Conservation (phyloP, 495 filamentous ascomycete genomes). For the Penicillium cinerascens region DNA sequence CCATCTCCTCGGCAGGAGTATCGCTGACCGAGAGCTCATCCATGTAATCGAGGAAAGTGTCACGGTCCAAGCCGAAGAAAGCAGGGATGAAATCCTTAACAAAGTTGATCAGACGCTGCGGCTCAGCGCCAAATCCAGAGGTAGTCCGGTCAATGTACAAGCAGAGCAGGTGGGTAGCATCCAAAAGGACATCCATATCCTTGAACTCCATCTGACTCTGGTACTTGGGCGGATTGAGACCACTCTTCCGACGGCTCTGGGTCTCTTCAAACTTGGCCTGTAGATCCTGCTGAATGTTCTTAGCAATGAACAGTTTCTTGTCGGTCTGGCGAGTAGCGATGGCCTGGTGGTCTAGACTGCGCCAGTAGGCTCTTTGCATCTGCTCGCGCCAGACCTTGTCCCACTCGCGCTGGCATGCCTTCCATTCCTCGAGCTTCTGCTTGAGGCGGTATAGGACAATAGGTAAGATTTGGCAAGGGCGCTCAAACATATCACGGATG, state of each 20-base stretch:
- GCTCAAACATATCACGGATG: slow-evolving; percentile 73
- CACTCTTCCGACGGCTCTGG: slow-evolving; percentile 59
- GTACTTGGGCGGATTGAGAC: slow-evolving; percentile 56
- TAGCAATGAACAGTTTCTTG: slow-evolving; percentile 84
- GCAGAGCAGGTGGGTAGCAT: slow-evolving; percentile 76
- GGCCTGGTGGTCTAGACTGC: slow-evolving; percentile 92
- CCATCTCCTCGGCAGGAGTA: slow-evolving; percentile 65
- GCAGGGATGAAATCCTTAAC: slow-evolving; percentile 82
- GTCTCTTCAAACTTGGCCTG: slow-evolving; percentile 85
- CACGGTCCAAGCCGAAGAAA: slow-evolving; percentile 82
- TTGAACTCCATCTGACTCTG: slow-evolving; percentile 71
- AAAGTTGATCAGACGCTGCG: slow-evolving; percentile 72
- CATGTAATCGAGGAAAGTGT: slow-evolving; percentile 72
- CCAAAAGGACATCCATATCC: slow-evolving; percentile 76
- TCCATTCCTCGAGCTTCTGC: slow-evolving; percentile 95
- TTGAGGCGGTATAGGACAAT: slow-evolving; percentile 83
- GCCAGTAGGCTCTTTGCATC: slow-evolving; percentile 87
- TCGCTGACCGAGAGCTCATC: slow-evolving; percentile 61
- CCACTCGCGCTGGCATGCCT: slow-evolving; percentile 94
- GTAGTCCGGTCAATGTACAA: slow-evolving; percentile 67
- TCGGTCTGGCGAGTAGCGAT: slow-evolving; percentile 78
- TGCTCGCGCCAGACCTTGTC: slow-evolving; percentile 97
- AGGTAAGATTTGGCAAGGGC: slow-evolving; percentile 79
- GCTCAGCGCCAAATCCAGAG: slow-evolving; percentile 65
- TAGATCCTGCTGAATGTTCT: slow-evolving; percentile 80